Evolutionary conservation across 352 stramenopile species (phyloP).

Genomic region (Halophytophthora batemanensis): DNA sequence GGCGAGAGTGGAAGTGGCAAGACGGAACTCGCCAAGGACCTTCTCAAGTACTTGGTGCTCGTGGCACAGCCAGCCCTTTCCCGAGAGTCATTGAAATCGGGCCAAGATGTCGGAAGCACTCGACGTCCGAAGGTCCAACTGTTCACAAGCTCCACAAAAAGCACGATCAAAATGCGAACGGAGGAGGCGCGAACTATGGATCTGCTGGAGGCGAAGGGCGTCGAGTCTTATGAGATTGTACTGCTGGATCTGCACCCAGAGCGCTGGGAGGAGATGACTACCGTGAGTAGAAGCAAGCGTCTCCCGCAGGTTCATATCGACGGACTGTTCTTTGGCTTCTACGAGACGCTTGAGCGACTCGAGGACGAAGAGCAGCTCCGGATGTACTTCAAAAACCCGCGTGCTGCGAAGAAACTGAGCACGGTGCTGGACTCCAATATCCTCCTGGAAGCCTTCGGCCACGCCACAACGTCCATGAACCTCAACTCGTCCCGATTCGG

Average conservation of each 20-base stretch:
- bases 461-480: conserved; percentile 64
- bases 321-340: conserved; percentile 72
- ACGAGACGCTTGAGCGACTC: conserved; percentile 71
- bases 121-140: conserved; percentile 45
- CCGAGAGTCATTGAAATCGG: neutral
- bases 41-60: conserved; percentile 76
- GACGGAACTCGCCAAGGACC: conserved; percentile 71
- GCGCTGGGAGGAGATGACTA: conserved; percentile 65
- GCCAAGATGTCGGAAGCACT: neutral
- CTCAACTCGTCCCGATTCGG: conserved; percentile 76
- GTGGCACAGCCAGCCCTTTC: conserved; percentile 40
- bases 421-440: conserved; percentile 67
- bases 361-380: conserved; percentile 78
- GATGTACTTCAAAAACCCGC: conserved; percentile 76
- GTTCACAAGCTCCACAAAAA: conserved; percentile 83
- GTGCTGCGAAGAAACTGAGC: conserved; percentile 55
- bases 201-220: conserved; percentile 68
- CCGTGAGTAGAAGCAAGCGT: conserved; percentile 62
- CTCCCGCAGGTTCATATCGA: conserved; percentile 77
- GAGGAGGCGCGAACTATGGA: conserved; percentile 71
- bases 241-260: conserved; percentile 62
- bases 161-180: conserved; percentile 77
- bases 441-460: conserved; percentile 73
- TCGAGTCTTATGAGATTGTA: conserved; percentile 65
- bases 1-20: conserved; percentile 77